Conservation (phyloP, 176 grass and related monocot genomes). For the Areca catechu region DNA sequence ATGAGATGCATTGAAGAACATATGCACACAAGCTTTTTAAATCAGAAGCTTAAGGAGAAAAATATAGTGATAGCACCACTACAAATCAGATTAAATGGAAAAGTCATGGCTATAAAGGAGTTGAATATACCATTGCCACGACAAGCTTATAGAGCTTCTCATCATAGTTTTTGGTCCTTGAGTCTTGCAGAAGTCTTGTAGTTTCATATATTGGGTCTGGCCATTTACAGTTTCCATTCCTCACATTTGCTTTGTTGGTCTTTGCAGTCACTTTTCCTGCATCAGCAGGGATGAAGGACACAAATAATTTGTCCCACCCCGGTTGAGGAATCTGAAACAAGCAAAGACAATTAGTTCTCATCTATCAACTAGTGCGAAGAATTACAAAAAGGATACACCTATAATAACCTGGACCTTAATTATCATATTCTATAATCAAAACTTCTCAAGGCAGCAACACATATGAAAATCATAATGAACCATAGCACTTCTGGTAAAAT, state of each 20-base stretch:
- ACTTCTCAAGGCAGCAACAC: too few species aligned
- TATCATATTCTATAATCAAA: too few species aligned
- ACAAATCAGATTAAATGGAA: too few species aligned
- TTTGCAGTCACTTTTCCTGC: slow-evolving; percentile 73
- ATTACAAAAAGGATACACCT: neutral
- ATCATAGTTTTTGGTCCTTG: slow-evolving; percentile 80
- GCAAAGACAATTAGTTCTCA: slow-evolving; percentile 11
- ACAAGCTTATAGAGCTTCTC: slow-evolving; percentile 95
- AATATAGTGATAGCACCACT: too few species aligned
- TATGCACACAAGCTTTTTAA: too few species aligned
- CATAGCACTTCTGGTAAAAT: too few species aligned
- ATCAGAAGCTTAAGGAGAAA: too few species aligned
- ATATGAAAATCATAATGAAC: too few species aligned
- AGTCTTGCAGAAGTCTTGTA: slow-evolving; percentile 88
- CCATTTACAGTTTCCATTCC: slow-evolving; percentile 93
- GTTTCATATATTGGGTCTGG: slow-evolving; percentile 97
- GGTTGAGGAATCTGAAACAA: slow-evolving; percentile 72
- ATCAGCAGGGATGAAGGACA: slow-evolving; percentile 89
- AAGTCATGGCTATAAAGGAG: too few species aligned
- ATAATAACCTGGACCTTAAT: too few species aligned
- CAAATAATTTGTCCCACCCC: slow-evolving; percentile 96
- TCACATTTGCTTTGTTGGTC: slow-evolving; percentile 94
- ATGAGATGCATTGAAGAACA: too few species aligned
- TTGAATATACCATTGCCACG: slow-evolving; percentile 63
- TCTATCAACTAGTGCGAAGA: neutral